A percentile compares a stretch with the other conserved stretches of the same genome.
phyloP scores from a whole-genome alignment of 768 basidiomycete genomes.

The Trametes cinnabarina region DNA sequence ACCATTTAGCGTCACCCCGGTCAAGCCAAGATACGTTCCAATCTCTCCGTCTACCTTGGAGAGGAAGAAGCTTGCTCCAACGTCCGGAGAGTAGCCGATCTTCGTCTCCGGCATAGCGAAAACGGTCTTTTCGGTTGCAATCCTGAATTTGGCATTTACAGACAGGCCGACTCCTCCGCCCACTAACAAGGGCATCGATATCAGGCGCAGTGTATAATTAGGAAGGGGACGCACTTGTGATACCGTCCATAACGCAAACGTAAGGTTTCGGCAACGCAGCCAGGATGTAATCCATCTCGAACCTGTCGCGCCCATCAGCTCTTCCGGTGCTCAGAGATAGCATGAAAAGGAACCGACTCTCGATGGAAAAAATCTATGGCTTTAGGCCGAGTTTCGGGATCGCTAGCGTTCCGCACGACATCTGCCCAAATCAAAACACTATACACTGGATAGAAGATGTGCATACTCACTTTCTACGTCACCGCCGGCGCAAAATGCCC shows the following conservation, averaged over 20 bases:
- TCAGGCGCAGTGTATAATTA: neutral
- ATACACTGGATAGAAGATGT: neutral
- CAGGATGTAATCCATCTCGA: slow-evolving; percentile 74
- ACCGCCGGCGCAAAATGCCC: slow-evolving; percentile 92
- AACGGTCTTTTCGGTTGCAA: slow-evolving; percentile 88
- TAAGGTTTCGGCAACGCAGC: slow-evolving; percentile 82
- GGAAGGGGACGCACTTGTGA: slow-evolving; percentile 68
- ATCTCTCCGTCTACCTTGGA: slow-evolving; percentile 87
- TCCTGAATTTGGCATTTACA: slow-evolving; percentile 80
- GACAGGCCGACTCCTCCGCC: slow-evolving; percentile 93
- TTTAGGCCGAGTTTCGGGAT: slow-evolving; percentile 49
- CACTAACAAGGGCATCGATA: slow-evolving; percentile 49
- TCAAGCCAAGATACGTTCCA: slow-evolving; percentile 92
- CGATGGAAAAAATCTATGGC: slow-evolving; percentile 89
- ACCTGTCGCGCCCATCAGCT: slow-evolving; percentile 43
- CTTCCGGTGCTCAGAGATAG: neutral
- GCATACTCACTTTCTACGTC: slow-evolving; percentile 78
- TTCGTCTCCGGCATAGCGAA: slow-evolving; percentile 98
- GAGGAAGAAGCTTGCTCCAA: slow-evolving; percentile 88
- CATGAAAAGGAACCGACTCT: slow-evolving; percentile 55
- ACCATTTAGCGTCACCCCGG: slow-evolving; percentile 68
- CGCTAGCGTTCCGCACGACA: slow-evolving; percentile 51
- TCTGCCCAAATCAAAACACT: slow-evolving; percentile 36
- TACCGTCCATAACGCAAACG: slow-evolving; percentile 85
- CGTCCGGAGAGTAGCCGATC: slow-evolving; percentile 89